Evolutionary conservation across 1,139 yeast genomes (phyloP).

Genomic region (Yamadazyma spencermartinsiae): DNA sequence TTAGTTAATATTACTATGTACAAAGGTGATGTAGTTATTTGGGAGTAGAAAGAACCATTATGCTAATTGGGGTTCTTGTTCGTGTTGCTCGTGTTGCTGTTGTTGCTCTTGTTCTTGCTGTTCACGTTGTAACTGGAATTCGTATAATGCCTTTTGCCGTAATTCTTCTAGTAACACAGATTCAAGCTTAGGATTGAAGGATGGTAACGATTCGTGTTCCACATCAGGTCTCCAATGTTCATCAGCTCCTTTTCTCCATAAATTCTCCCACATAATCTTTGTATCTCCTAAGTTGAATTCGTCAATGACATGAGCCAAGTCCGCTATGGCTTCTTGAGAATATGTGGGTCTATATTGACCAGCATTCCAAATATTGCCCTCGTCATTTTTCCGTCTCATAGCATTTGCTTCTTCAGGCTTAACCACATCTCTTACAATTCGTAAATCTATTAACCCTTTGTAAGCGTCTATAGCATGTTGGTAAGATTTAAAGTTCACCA

Average conservation of each 20-base stretch:
- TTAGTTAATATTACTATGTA: slow-evolving; percentile 1
- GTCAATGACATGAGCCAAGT: slow-evolving; percentile 69
- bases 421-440: slow-evolving; percentile 67
- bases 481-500: slow-evolving; percentile 66
- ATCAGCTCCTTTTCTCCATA: slow-evolving; percentile 83
- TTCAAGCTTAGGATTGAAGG: slow-evolving; percentile 65
- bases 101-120: not conserved
- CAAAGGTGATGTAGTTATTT: no score
- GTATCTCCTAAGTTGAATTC: slow-evolving; percentile 54
- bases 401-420: slow-evolving; percentile 61
- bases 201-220: slow-evolving; percentile 58
- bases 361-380: slow-evolving; percentile 81
- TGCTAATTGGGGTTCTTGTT: slow-evolving; percentile 3
- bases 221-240: slow-evolving; percentile 62
- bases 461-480: slow-evolving; percentile 73
- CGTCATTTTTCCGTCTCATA: slow-evolving; percentile 70
- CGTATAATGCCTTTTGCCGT: slow-evolving; percentile 42
- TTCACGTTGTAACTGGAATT: slow-evolving; percentile 2
- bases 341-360: slow-evolving; percentile 89
- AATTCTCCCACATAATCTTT: slow-evolving; percentile 74
- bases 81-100: not conserved
- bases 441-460: slow-evolving; percentile 70
- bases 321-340: slow-evolving; percentile 91
- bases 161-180: slow-evolving; percentile 60
- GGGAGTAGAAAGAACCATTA: slow-evolving; percentile 1